Evolutionary conservation across 257 asterid genomes (phyloP), one percentile per base, ranked within the genome.

Genomic region (Solanum appendiculatum): DNA sequence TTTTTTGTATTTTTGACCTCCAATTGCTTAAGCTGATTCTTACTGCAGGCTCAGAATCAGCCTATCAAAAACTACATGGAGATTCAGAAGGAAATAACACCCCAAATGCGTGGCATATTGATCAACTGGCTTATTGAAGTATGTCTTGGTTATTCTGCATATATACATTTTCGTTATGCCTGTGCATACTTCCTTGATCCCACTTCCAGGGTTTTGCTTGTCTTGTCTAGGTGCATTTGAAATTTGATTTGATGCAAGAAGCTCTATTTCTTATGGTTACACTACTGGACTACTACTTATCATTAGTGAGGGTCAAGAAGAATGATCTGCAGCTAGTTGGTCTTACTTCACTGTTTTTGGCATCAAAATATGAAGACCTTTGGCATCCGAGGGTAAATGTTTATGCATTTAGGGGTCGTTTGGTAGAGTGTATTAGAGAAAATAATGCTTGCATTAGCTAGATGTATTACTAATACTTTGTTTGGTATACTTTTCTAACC

Each of bases 71-170:
- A 91, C 83, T 94, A 93, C 93, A 87, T 94, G 93, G 96, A 85
- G 40, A 87, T 83, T 86, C 98, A 94, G 89, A 86, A 87, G 75
- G 93, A 94, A 27, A 93, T 95, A 78, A 91, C 97, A 84, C 98
- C 98, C 88, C 95, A 93, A 88, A 96, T 93, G 96, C 98, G 99
- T 90, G 98, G 97, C 46, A 90, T 94, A 91, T 89, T 97, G 91
- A 92, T 97, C 93, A 97, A 95, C 90, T 97, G 99, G 99, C 98
- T 97, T 83, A 92, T 95, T 70, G 98, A 97, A 94, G 99, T 96
- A 69, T 77, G 87, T 72, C 20, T 85, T 84, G 68, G 82, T 81
- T 68, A 37, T 77, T 70, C 69, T 54, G 75, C 82, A 68, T 82
- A 60, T 20, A 69, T 25, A 51, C 36, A 69, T 60, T 39, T 86